These are phyloP conservation scores for Suillus sp. DNA, from an alignment of 768 basidiomycete genomes.

Conservation along the genomic window DNA sequence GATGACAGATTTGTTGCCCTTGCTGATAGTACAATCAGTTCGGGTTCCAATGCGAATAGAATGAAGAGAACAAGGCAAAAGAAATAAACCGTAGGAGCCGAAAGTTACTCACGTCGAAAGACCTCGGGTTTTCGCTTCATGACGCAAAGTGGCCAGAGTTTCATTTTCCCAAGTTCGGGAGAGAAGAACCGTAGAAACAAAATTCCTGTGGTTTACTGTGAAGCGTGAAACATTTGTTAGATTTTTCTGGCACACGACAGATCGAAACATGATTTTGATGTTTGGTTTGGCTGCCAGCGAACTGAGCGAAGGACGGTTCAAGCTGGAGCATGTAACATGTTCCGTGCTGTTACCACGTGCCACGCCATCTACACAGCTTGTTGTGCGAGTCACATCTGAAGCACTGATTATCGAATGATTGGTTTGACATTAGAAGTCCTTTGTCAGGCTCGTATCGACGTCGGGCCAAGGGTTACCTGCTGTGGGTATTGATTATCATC, in stretches of 20 bases:
- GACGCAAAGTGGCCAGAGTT: slow-evolving; percentile 49
- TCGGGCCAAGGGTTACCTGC: slow-evolving; percentile 13
- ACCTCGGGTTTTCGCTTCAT: slow-evolving; percentile 57
- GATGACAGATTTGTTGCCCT: slow-evolving; percentile 59
- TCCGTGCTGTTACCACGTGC: slow-evolving; percentile 9
- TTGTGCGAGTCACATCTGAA: slow-evolving; percentile 2
- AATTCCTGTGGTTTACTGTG: slow-evolving; percentile 29
- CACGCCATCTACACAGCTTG: slow-evolving; percentile 6
- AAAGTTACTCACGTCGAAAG: slow-evolving; percentile 49
- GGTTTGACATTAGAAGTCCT: not conserved
- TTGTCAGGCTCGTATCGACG: slow-evolving; percentile 5
- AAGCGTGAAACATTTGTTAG: slow-evolving; percentile 11
- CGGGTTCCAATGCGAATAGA: slow-evolving; percentile 5
- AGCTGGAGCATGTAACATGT: not conserved
- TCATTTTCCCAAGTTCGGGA: slow-evolving; percentile 58
- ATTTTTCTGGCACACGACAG: slow-evolving; percentile 20
- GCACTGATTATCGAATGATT: slow-evolving; percentile 10
- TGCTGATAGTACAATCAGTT: slow-evolving; percentile 37
- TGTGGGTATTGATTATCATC: slow-evolving; percentile 15
- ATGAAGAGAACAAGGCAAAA: slow-evolving; percentile 13
- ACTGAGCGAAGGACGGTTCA: not conserved
- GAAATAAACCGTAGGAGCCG: slow-evolving; percentile 1
- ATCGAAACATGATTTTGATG: slow-evolving; percentile 30
- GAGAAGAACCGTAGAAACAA: slow-evolving; percentile 60
- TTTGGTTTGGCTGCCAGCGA: not conserved